phyloP scores from a whole-genome alignment of 345 rosid genomes.

The Gossypium longicalyx region DNA sequence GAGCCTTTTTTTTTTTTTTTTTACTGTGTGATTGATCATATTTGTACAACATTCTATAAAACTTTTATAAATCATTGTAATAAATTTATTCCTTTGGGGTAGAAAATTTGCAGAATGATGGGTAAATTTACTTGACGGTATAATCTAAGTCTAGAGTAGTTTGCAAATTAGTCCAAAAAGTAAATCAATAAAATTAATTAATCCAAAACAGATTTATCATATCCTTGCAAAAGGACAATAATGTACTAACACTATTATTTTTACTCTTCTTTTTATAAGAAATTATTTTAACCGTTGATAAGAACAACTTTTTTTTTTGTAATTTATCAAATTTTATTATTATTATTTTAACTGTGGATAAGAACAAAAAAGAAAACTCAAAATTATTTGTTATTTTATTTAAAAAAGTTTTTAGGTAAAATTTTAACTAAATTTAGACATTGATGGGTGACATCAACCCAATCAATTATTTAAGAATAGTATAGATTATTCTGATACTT shows the following conservation, averaged over 20 bases:
- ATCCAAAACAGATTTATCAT: not conserved
- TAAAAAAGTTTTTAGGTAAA: too few relatives aligned
- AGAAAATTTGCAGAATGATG: not conserved
- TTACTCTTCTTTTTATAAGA: not conserved
- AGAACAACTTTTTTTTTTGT: not conserved
- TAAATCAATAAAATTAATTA: not conserved
- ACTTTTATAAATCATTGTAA: not conserved
- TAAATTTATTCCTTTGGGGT: conserved; percentile 2
- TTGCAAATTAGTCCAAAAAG: not conserved
- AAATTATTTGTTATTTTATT: too few relatives aligned
- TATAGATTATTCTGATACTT: too few relatives aligned
- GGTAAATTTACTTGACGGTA: not conserved
- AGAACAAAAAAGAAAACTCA: too few relatives aligned
- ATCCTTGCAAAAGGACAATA: not conserved
- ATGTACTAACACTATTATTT: not conserved
- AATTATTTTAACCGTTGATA: not conserved
- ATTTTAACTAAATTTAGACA: too few relatives aligned
- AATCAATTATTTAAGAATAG: too few relatives aligned
- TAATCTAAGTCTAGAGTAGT: not conserved
- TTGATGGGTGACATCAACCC: too few relatives aligned
- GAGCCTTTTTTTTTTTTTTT: not conserved
- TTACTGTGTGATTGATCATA: not conserved
- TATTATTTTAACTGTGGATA: not conserved
- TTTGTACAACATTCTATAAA: not conserved
- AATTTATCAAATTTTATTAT: not conserved